Conservation (phyloP, 257 asterid species). For the Scutellaria barbata region DNA sequence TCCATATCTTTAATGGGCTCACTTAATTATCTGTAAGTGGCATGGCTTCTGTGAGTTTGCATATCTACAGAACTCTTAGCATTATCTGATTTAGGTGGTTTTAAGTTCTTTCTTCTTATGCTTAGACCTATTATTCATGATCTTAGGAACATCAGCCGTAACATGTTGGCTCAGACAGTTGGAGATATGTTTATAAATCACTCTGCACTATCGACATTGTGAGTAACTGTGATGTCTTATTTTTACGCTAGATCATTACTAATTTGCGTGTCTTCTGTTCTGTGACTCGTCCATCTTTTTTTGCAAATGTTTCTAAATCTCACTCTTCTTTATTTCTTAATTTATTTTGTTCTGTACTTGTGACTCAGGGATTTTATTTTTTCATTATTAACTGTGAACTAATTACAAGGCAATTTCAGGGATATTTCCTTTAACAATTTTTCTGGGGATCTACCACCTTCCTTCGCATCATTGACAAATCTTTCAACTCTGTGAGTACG, state of each 20-base stretch:
- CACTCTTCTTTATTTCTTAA: background rate
- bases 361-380: slow-evolving; percentile 15
- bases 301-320: no score
- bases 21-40: slow-evolving; percentile 79
- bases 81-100: slow-evolving; percentile 30
- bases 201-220: slow-evolving; percentile 69
- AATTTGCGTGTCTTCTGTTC: slow-evolving; percentile 10
- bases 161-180: slow-evolving; percentile 66
- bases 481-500: slow-evolving; percentile 87
- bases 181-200: slow-evolving; percentile 84
- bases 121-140: slow-evolving; percentile 35
- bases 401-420: slow-evolving; percentile 53
- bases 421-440: slow-evolving; percentile 85
- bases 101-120: slow-evolving; percentile 30
- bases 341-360: slow-evolving; percentile 14
- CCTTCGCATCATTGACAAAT: slow-evolving; percentile 71
- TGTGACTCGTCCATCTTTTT: background rate
- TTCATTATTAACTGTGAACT: slow-evolving; percentile 21
- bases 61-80: slow-evolving; percentile 19
- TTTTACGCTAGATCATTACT: slow-evolving; percentile 15
- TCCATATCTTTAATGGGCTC: slow-evolving; percentile 62
- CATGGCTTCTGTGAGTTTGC: slow-evolving; percentile 30
- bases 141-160: slow-evolving; percentile 80
- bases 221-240: slow-evolving; percentile 43
- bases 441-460: slow-evolving; percentile 85